Evolutionary conservation across 1,284 basidiomycete species (phyloP), one percentile per base, ranked within the genome.

Genomic region (Rhodotorula glutinis): DNA sequence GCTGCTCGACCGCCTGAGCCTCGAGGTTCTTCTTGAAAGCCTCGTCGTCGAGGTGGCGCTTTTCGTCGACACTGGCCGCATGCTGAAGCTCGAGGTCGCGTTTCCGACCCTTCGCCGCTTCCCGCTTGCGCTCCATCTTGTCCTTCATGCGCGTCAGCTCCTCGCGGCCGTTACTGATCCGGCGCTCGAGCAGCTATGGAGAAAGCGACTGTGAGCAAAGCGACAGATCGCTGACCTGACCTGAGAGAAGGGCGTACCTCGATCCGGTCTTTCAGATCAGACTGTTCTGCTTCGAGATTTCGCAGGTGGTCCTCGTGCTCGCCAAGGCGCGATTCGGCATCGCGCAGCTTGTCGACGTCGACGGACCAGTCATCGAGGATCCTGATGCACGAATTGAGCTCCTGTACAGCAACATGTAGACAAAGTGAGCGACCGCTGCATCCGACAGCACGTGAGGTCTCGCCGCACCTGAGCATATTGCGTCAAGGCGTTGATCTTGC

Each of bases 341-440:
- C 73, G 10, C 47, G 52, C 27, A 67, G 57, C 60, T 67, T 64
- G 38, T 53, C 60, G 19, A 63, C 65, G 41, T 75, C 73, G 9
- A 27, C 49, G 51, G 71, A 67, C 73, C 72, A 75, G 54, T 75
- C 74, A 33, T 73, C 69, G 52, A 71, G 52, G 10, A 75, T 30
- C 38, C 67, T 70, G 40, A 73, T 69, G 64, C 71, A 71, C 2
- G 64, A 55, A 19, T 59, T 57, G 14, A 75, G 62, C 52, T 75
- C 74, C 67, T 70, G 56, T 17, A 8, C 5, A 13, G 13, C 10
- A 23, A 49, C 23, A 49, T n/a, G 47, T 30, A 14, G 14, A 17
- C 21, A 3, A 57, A 41, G n/a, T 38, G 7, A 38, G 33, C 33
- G 33, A 38, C 33, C 33, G 33, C 33, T 5, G 33, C 7, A 11